phyloP scores from a whole-genome alignment of 176 grass and related monocot genomes.

The Triticum turgidum region DNA sequence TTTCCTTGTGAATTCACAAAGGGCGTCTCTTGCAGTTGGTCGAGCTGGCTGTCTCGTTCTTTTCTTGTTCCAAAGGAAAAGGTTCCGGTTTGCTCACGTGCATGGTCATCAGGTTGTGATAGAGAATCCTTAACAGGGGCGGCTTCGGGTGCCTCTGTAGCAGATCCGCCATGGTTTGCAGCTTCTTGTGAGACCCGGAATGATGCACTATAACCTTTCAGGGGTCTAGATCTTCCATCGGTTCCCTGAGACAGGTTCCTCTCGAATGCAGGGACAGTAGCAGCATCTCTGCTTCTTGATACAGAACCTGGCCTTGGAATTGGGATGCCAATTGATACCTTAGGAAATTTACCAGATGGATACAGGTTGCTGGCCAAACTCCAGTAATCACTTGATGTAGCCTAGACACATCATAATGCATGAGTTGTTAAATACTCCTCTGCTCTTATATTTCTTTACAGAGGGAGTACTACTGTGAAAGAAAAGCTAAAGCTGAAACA shows the following conservation, averaged over 20 bases:
- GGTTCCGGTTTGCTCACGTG: constrained; percentile 38
- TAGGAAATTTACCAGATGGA: constrained; percentile 68
- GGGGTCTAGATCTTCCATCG: constrained; percentile 39
- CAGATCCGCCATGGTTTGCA: constrained; percentile 34
- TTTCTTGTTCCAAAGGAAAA: constrained; percentile 49
- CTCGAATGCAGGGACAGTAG: constrained; percentile 25
- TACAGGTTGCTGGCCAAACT: constrained; percentile 64
- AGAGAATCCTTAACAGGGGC: constrained; percentile 40
- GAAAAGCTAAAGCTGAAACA: constrained; percentile 20
- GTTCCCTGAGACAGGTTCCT: constrained; percentile 45
- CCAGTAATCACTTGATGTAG: constrained; percentile 49
- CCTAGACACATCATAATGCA: constrained; percentile 43
- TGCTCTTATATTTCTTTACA: too few relatives aligned
- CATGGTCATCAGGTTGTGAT: constrained; percentile 36
- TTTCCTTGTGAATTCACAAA: constrained; percentile 47
- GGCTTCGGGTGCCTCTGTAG: constrained; percentile 46
- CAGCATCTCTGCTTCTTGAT: constrained; percentile 32
- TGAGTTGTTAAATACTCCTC: constrained; percentile 17
- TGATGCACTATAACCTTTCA: constrained; percentile 34
- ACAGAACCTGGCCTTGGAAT: constrained; percentile 43
- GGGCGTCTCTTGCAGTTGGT: constrained; percentile 34
- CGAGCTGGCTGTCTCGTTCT: constrained; percentile 40
- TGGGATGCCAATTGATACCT: constrained; percentile 75
- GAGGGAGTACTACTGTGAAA: background rate
- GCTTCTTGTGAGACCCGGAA: constrained; percentile 38